Evolutionary conservation across 305 asterid genomes (phyloP).

Genomic region (Fraxinus greggii): DNA sequence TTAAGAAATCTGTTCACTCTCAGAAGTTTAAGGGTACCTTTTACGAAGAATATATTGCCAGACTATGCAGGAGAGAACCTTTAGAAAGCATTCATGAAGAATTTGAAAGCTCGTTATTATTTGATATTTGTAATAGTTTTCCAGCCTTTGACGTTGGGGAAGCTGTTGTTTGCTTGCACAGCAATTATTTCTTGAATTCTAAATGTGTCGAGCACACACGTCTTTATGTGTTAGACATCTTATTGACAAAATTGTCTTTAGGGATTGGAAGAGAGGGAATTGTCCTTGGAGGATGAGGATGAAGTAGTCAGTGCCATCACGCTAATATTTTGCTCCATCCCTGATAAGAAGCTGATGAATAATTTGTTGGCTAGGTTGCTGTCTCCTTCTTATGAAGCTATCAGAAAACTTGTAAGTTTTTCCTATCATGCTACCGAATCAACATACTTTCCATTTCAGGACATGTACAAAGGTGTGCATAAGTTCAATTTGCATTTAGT

Average conservation of each 20-base stretch:
- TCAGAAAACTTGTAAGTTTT: conserved; percentile 70
- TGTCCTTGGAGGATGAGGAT: conserved; percentile 78
- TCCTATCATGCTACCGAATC: neutral
- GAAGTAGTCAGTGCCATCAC: conserved; percentile 76
- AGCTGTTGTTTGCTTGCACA: neutral
- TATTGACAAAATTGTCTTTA: conserved; percentile 39
- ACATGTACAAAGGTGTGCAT: conserved; percentile 13
- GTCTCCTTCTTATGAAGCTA: conserved; percentile 65
- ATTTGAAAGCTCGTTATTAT: neutral
- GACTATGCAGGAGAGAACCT: neutral
- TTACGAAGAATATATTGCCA: neutral
- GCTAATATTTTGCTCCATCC: conserved; percentile 62
- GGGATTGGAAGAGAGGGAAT: conserved; percentile 73
- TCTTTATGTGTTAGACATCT: conserved; percentile 1
- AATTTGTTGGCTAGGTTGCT: conserved; percentile 66
- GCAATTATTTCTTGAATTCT: conserved; percentile 8
- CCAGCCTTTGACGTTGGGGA: neutral
- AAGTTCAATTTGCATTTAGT: conserved; percentile 20
- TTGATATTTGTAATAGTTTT: neutral
- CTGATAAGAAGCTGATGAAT: conserved; percentile 69
- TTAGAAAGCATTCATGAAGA: neutral
- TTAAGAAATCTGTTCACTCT: neutral
- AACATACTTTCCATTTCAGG: conserved; percentile 8
- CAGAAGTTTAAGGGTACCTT: neutral
- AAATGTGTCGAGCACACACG: neutral